These are phyloP conservation scores for Yamadazyma pseudoaaseri DNA, from an alignment of 1,139 yeast species.

Conservation along the genomic window DNA sequence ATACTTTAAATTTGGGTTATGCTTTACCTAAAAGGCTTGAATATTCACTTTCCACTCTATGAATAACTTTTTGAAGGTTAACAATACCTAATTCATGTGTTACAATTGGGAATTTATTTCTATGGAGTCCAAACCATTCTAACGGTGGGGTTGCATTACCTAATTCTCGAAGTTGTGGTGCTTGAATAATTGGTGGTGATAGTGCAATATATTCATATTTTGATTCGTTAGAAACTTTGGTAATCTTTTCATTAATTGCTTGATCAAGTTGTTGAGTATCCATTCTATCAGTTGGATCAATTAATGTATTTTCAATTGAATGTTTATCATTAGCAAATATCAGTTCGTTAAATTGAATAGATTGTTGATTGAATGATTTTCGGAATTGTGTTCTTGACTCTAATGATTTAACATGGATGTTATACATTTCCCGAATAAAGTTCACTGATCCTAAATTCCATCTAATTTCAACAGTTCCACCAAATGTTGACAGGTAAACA, in stretches of 20 bases:
- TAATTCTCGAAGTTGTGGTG: constrained; percentile 84
- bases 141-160: constrained; percentile 98
- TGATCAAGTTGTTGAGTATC: constrained; percentile 38
- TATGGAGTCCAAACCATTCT: constrained; percentile 95
- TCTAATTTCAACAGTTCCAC: constrained; percentile 84
- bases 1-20: constrained; percentile 12
- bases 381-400: constrained; percentile 36
- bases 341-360: constrained; percentile 17
- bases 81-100: constrained; percentile 80
- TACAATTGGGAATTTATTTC: constrained; percentile 79
- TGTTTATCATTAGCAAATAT: constrained; percentile 14
- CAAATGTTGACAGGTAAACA: constrained; percentile 68
- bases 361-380: constrained; percentile 11
- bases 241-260: constrained; percentile 56
- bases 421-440: constrained; percentile 82
- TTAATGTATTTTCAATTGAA: constrained; percentile 3
- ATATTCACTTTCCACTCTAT: constrained; percentile 55
- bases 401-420: constrained; percentile 57
- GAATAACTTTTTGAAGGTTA: constrained; percentile 69
- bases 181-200: constrained; percentile 77
- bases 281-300: constrained; percentile 12
- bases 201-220: constrained; percentile 64
- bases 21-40: constrained; percentile 46
- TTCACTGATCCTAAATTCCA: constrained; percentile 96
- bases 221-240: constrained; percentile 60